Base-by-base conservation (phyloP, 148 eudicot species). In the Fallopia convolvulus region DNA sequence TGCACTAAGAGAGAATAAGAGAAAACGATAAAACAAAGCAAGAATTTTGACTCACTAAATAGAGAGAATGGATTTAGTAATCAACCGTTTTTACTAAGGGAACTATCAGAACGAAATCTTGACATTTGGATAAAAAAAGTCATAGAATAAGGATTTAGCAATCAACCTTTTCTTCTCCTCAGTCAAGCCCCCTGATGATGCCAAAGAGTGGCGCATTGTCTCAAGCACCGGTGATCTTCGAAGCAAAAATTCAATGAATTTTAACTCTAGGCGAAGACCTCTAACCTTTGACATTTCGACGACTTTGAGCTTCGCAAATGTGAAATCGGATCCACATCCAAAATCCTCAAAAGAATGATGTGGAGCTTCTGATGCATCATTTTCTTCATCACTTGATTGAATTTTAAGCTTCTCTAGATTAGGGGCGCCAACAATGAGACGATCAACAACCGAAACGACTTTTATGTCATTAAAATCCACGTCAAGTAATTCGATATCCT, bases 391-490 rank as follows among this genome's bases (percentile, higher is more conserved):
- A 55, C 61, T 55, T 55, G n/a, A 26, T n/a, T 8, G 0, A 79
- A 94, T 84, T 32, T 89, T 87, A 81, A 94, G 97, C 78, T 91
- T 92, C 80, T 88, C 75, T 74, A 94, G 76, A 78, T 83, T 86
- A 13, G 97, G 99, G 56, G 99, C 87, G 81, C 83, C 61, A n/a
- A 55, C 4, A 20, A n/a, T 21, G 26, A 55, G 90, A 46, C 88
- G 92, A 79, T 84, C 85, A 87, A 90, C 83, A 66, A 89, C 94
- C 76, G 80, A 58, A 44, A 90, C 87, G 83, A 89, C 97, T 79
- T 90, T 89, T 85, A 86, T 78, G 84, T 94, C 96, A 74, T 92
- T 91, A 73, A 89, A 90, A 75, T 89, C 88, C 72, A 92, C 89
- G 87, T 89, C 89, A 82, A 83, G 81, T 49, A 94, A 53, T 77